Base-by-base conservation (phyloP, 495 filamentous ascomycete genomes). In the Neurospora sp. region DNA sequence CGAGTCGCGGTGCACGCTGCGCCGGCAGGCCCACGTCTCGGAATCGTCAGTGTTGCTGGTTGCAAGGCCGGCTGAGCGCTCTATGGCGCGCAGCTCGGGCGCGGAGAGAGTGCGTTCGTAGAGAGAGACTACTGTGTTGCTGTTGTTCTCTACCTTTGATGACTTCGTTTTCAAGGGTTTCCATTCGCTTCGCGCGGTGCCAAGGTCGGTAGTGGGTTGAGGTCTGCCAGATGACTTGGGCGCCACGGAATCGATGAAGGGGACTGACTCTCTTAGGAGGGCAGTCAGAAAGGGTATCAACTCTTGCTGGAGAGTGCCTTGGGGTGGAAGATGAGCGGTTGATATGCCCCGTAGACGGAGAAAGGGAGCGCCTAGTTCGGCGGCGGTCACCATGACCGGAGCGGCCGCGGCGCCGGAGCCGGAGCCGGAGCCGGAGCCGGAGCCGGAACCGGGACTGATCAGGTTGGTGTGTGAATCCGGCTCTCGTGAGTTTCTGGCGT, bases 1-100 rank as follows among this genome's bases (percentile, higher is more conserved):
- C n/a, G 77, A 79, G 71, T 93, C 85, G 39, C 80, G 79, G 80
- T 96, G 92, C 41, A 86, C 80, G 75, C 88, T 91, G 70, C 85
- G 83, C 39, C 93, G 86, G 69, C 86, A 90, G 72, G 88, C 88
- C 93, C 93, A 31, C 20, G 39, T 73, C 4, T 37, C 27, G 37
- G 68, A 14, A 47, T 37, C 77, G 37, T 16, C 74, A 12, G 71
- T 72, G 20, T 76, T 70, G 27, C 70, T 71, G 35, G 71, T 53
- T 35, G 65, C 39, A 4, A 41, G 12, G 65, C 71, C 65, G 71
- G 18, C 27, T 1, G 27, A 41, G 10, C 35, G 35, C 68, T 37
- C 45, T 12, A 70, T 37, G 37, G 68, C 20, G 68, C 44, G 75
- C 18, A 87, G 74, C 39, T 83, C 83, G 44, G 75, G 73, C 9